phyloP scores from a whole-genome alignment of 805 yeast genomes.

The Zygotorulaspora florentina region DNA sequence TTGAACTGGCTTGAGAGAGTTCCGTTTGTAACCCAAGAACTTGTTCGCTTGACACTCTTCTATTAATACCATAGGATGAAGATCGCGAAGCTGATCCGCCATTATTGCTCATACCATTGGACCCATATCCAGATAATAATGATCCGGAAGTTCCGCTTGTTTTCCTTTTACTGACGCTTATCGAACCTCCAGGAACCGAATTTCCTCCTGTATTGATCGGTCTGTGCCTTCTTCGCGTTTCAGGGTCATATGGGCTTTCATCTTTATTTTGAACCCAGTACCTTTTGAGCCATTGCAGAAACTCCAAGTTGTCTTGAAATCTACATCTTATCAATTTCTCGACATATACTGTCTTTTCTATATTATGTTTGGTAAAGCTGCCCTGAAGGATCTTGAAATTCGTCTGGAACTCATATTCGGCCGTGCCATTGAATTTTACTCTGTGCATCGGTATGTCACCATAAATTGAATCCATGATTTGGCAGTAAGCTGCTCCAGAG shows the following conservation, averaged over 20 bases:
- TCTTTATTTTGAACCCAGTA: slow-evolving; percentile 76
- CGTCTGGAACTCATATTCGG: slow-evolving; percentile 70
- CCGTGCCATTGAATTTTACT: slow-evolving; percentile 65
- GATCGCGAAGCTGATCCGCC: slow-evolving; percentile 16
- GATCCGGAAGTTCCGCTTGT: slow-evolving; percentile 11
- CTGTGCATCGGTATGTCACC: slow-evolving; percentile 77
- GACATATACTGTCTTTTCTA: slow-evolving; percentile 73
- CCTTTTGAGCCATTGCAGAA: slow-evolving; percentile 85
- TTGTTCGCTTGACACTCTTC: slow-evolving; percentile 29
- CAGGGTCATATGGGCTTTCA: slow-evolving; percentile 68
- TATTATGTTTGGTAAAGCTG: slow-evolving; percentile 64
- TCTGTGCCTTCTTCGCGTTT: slow-evolving; percentile 46
- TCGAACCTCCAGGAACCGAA: slow-evolving; percentile 12
- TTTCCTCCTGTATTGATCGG: slow-evolving; percentile 15
- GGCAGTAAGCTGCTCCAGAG: slow-evolving; percentile 92
- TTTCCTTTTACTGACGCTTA: slow-evolving; percentile 25
- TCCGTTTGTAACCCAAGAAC: slow-evolving; percentile 40
- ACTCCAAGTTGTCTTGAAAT: slow-evolving; percentile 90
- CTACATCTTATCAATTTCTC: slow-evolving; percentile 80
- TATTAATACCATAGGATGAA: slow-evolving; percentile 25
- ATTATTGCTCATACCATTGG: slow-evolving; percentile 1
- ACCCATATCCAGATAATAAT: slow-evolving; percentile 2
- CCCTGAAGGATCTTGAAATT: slow-evolving; percentile 86
- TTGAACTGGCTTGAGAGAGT: slow-evolving; percentile 42
- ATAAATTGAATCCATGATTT: slow-evolving; percentile 78